Evolutionary conservation across 1,284 basidiomycete species (phyloP).

Genomic region (Sporisorium graminicola): DNA sequence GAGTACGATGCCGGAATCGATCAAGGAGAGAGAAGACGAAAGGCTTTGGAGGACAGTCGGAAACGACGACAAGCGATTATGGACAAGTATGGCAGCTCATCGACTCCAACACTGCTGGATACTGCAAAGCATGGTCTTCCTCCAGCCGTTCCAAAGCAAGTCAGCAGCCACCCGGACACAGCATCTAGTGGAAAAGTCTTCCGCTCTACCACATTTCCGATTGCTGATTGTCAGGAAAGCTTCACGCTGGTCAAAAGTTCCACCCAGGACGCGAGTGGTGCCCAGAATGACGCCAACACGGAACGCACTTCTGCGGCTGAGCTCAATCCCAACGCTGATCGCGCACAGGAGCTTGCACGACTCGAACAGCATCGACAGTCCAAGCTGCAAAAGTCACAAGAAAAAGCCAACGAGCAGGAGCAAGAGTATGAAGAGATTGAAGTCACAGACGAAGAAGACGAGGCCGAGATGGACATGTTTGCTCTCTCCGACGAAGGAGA

Average conservation of each 20-base stretch:
- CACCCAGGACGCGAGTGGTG: neutral
- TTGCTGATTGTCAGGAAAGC: neutral
- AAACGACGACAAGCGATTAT: conserved; percentile 50
- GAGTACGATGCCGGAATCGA: conserved; percentile 39
- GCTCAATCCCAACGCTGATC: conserved; percentile 43
- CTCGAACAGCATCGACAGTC: conserved; percentile 31
- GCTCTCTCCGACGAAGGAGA: conserved; percentile 51
- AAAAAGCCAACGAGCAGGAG: conserved; percentile 10
- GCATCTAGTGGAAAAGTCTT: neutral
- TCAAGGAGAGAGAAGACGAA: conserved; percentile 26
- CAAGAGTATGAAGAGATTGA: conserved; percentile 63
- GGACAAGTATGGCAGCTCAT: conserved; percentile 28
- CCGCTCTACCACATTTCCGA: neutral
- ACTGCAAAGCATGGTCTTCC: neutral
- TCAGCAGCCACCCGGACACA: too few relatives aligned
- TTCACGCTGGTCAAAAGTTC: conserved; percentile 25
- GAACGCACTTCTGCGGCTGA: conserved; percentile 51
- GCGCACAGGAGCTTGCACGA: conserved; percentile 34
- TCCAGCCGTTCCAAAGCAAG: neutral
- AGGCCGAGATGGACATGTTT: conserved; percentile 69
- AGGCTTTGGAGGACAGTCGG: conserved; percentile 54
- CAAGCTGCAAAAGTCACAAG: neutral
- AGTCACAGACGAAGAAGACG: conserved; percentile 63
- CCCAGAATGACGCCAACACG: neutral
- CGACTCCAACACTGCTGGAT: neutral